Evolutionary conservation across 202 grass and related monocot genomes (phyloP).

Genomic region (Sporobolus alterniflorus): DNA sequence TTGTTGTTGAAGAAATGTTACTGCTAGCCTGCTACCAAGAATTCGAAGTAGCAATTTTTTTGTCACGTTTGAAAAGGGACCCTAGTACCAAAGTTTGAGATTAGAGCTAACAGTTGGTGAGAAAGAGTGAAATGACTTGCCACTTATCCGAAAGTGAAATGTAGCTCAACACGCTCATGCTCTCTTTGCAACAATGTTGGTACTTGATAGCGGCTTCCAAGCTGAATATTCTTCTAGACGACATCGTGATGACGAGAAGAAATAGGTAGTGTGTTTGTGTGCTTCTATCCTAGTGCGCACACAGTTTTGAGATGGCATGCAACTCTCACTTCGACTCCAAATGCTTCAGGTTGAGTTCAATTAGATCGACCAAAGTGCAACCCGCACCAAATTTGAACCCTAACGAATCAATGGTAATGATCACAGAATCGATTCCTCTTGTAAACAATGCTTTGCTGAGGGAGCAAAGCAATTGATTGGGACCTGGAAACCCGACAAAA

Average conservation of each 20-base stretch:
- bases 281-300: constrained; percentile 15
- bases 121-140: constrained; percentile 4
- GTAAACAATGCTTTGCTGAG: neutral
- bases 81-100: neutral
- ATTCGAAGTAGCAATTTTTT: neutral
- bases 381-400: neutral
- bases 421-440: constrained; percentile 9
- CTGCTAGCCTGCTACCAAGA: neutral
- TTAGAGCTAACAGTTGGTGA: constrained; percentile 9
- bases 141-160: neutral
- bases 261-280: constrained; percentile 2
- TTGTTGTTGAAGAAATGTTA: too few species aligned
- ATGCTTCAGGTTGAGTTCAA: constrained; percentile 28
- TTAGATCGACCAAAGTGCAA: constrained; percentile 12
- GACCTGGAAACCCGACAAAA: constrained; percentile 1
- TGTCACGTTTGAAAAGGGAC: neutral
- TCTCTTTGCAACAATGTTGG: constrained; percentile 16
- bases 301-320: constrained; percentile 12
- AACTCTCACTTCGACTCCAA: neutral
- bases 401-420: neutral
- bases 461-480: constrained; percentile 24
- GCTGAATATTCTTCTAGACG: constrained; percentile 23
- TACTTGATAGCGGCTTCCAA: constrained; percentile 16
- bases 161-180: constrained; percentile 18
- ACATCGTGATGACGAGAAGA: neutral